phyloP scores from a whole-genome alignment of 2,329 filamentous ascomycete genomes.

The Xylaria sp. region DNA sequence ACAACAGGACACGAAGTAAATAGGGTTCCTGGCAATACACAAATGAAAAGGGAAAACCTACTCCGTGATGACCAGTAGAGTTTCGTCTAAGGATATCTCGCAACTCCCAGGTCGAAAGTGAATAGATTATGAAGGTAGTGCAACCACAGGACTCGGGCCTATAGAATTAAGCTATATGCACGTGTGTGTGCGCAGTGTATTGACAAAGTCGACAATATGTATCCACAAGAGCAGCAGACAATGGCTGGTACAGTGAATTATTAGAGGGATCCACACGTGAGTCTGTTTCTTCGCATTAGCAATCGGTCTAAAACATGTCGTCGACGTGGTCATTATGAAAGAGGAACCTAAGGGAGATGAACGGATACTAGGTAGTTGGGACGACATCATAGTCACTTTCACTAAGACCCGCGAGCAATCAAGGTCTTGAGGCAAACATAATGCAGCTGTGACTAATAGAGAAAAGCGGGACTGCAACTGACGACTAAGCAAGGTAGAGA shows the following conservation, averaged over 20 bases:
- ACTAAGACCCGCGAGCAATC: not conserved
- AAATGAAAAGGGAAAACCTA: not conserved
- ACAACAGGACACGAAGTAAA: not conserved
- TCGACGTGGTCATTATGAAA: not conserved
- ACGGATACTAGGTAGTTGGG: not conserved
- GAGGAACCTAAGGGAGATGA: not conserved
- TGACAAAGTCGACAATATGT: not conserved
- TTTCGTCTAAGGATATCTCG: not conserved
- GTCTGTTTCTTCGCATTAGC: slow-evolving; percentile 22
- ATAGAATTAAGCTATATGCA: not conserved
- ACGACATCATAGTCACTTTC: not conserved
- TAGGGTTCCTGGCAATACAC: not conserved
- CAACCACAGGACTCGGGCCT: not conserved
- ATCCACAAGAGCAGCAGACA: not conserved
- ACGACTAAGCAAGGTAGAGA: slow-evolving; percentile 22
- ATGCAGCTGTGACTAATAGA: slow-evolving; percentile 8
- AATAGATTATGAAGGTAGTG: not conserved
- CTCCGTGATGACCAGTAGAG: not conserved
- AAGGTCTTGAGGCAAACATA: slow-evolving; percentile 5
- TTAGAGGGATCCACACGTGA: not conserved
- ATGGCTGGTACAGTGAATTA: slow-evolving; percentile 13
- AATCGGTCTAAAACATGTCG: not conserved
- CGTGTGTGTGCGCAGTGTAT: slow-evolving; percentile 2
- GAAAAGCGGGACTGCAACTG: slow-evolving; percentile 32
- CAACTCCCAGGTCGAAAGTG: not conserved